Evolutionary conservation across 805 yeast genomes (phyloP).

Genomic region (Dipodascopsis tothii): DNA sequence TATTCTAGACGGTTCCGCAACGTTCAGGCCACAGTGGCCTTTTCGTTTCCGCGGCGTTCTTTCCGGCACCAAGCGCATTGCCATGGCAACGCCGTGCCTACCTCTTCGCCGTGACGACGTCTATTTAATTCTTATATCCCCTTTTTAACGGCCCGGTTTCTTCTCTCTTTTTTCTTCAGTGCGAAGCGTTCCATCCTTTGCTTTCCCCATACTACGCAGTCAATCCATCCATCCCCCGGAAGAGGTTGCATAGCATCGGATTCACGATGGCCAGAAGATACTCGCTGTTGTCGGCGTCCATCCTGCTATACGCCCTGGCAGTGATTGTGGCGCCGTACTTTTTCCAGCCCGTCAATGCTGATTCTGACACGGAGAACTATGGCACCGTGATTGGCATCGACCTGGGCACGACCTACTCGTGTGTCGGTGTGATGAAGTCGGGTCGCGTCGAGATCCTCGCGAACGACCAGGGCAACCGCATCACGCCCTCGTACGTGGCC

Average conservation of each 20-base stretch:
- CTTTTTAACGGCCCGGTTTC: neutral
- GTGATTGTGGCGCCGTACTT: slow-evolving; percentile 33
- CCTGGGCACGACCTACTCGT: slow-evolving; percentile 95
- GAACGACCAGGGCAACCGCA: slow-evolving; percentile 97
- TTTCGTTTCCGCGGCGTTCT: slow-evolving; percentile 2
- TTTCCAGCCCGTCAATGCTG: slow-evolving; percentile 21
- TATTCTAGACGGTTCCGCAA: too few relatives aligned
- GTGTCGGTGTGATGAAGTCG: slow-evolving; percentile 82
- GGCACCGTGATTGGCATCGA: slow-evolving; percentile 80
- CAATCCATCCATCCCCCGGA: too few relatives aligned
- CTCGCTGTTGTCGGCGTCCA: slow-evolving; percentile 28
- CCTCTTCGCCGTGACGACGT: too few relatives aligned
- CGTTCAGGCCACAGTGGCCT: slow-evolving; percentile 23
- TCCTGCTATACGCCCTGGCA: slow-evolving; percentile 31
- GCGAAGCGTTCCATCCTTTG: neutral
- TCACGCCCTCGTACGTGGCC: slow-evolving; percentile 94
- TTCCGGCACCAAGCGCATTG: too few relatives aligned
- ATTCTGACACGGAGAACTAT: slow-evolving; percentile 33
- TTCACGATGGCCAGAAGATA: slow-evolving; percentile 19
- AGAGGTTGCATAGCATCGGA: too few relatives aligned
- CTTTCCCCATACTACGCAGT: too few relatives aligned
- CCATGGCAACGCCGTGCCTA: too few relatives aligned
- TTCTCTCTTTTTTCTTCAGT: neutral
- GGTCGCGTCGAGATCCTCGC: slow-evolving; percentile 93
- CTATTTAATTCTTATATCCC: neutral